phyloP scores from a whole-genome alignment of 495 filamentous ascomycete species.

The Aspergillus kassunensis region DNA sequence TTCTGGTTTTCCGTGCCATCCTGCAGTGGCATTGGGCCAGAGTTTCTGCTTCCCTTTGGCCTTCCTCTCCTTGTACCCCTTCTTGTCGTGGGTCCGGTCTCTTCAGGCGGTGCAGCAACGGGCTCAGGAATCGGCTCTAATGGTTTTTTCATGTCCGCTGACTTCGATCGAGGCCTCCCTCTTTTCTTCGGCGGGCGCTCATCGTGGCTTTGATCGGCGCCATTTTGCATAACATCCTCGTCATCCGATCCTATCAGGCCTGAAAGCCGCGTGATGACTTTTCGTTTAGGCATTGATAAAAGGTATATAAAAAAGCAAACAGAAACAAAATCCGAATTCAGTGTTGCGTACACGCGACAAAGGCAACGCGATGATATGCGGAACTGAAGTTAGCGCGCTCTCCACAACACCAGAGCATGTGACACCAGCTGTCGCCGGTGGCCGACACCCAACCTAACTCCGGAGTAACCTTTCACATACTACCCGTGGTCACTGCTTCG shows the following conservation, averaged over 20 bases:
- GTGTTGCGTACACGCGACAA: constrained; percentile 1
- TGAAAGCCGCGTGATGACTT: constrained; percentile 51
- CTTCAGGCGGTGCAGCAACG: constrained; percentile 11
- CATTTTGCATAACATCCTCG: constrained; percentile 51
- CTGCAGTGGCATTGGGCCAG: constrained; percentile 23
- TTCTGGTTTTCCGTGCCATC: constrained; percentile 13
- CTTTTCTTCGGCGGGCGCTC: constrained; percentile 41
- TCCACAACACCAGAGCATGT: constrained; percentile 23
- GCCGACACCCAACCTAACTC: constrained; percentile 18
- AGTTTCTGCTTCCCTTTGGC: constrained; percentile 36
- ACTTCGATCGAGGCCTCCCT: constrained; percentile 37
- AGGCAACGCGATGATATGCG: constrained; percentile 6
- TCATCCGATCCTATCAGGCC: constrained; percentile 65
- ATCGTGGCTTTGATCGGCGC: constrained; percentile 27
- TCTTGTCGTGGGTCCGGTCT: constrained; percentile 34
- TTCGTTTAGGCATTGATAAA: constrained; percentile 50
- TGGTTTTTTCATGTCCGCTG: constrained; percentile 19
- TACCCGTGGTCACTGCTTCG: too few species aligned
- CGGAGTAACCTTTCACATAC: too few species aligned
- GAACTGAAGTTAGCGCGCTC: background rate
- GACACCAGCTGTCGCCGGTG: constrained; percentile 18
- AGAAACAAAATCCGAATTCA: background rate
- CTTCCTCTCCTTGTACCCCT: constrained; percentile 31
- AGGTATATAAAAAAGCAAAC: constrained; percentile 1
- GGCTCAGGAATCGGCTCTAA: constrained; percentile 17